A percentile compares a stretch with the other conserved stretches of the same genome.
phyloP scores from a whole-genome alignment of 75 land plant species.

The Sequoiadendron giganteum region DNA sequence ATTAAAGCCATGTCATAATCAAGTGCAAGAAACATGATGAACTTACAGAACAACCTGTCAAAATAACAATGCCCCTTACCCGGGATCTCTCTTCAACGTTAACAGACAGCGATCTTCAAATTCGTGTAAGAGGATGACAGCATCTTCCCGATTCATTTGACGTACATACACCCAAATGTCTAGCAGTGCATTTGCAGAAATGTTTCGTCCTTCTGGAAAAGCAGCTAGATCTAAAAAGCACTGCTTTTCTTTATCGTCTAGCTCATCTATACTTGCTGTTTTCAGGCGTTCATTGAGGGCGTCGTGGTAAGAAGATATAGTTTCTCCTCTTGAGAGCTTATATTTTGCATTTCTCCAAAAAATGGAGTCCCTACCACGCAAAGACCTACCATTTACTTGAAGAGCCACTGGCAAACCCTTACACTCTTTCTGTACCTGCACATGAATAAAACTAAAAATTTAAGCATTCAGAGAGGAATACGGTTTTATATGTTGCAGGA shows the following conservation, averaged over 20 bases:
- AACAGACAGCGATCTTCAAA: background rate
- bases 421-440: background rate
- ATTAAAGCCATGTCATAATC: background rate
- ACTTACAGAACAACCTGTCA: background rate
- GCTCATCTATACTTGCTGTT: background rate
- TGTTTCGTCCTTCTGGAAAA: background rate
- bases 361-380: background rate
- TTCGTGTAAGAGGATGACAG: background rate
- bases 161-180: slow-evolving; percentile 1
- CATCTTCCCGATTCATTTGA: background rate
- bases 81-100: background rate
- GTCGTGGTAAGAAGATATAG: background rate
- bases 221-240: background rate
- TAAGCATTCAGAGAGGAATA: too few relatives aligned
- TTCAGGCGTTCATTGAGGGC: background rate
- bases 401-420: background rate
- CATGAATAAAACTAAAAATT: background rate
- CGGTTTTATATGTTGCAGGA: too few relatives aligned
- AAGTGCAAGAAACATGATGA: background rate
- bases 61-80: background rate
- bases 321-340: background rate
- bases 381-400: background rate
- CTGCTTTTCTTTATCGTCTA: background rate
- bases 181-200: background rate
- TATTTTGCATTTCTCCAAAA: background rate